Base-by-base conservation (phyloP, 345 rosid species). In the Rhodamnia argentea region DNA sequence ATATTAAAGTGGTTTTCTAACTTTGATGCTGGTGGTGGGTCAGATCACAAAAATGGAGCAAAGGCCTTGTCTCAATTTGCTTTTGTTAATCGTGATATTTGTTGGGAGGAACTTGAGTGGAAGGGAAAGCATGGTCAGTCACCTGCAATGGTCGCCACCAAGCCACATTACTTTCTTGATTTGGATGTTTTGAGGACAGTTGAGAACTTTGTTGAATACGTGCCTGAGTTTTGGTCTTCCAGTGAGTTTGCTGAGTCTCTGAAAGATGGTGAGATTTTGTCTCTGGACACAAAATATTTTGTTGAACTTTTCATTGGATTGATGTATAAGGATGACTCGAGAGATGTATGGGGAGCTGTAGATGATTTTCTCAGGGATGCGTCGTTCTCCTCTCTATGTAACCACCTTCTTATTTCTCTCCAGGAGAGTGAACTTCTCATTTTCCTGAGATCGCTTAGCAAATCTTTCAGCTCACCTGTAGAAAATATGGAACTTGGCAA, bases 61-160 rank as follows among this genome's bases (percentile, higher is more conserved):
- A 96, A 89, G 90, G 98, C 96, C n/a, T 90, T 97, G 84, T 95
- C 97, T 1, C 95, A 96, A 88, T 97, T 95, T 87, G 95, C 99
- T 44, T 97, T 97, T 87, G 88, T 92, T 10, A 94, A 97, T 87
- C 91, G 99, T 18, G 98, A 97, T 93, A 90, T 94, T 32, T 96
- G 99, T 85, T 97, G 99, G 99, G 99, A 94, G 85, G 99, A 94
- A 91, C 98, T 97, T 82, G 95, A 94, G 84, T 97, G 99, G 99
- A 93, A 91, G 83, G 98, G 99, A 52, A 97, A 95, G 84, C 99
- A 97, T 57, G 99, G 99, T 32, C 99, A 97, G 57, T 97, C 99
- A 3, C 99, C 99, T 82, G 99, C 98, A 5, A 92, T 95, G 90
- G 98, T 97, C 82, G 99, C 99, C 6, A 95, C 99, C 1, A 97